A percentile compares a stretch with the other conserved stretches of the same genome.
These are phyloP conservation scores for Eucalyptus dawsonii DNA, from an alignment of 345 rosid species.

Conservation along the genomic window DNA sequence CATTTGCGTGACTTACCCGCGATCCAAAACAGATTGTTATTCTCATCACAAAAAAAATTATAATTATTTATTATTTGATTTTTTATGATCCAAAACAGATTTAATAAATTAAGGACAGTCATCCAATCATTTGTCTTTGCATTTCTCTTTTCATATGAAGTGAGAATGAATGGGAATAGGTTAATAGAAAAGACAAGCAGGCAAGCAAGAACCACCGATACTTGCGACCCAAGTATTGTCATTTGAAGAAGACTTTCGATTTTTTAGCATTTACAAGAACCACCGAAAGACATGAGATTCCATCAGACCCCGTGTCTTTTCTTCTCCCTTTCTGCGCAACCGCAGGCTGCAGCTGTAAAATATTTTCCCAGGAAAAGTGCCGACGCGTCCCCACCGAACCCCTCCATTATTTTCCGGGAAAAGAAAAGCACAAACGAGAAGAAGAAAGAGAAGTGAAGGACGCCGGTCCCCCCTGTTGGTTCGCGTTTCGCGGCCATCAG, in stretches of 20 bases:
- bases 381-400: background rate
- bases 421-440: background rate
- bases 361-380: background rate
- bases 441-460: background rate
- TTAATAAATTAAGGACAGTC: too few relatives aligned
- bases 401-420: background rate
- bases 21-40: too few relatives aligned
- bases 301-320: too few relatives aligned
- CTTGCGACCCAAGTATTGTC: background rate
- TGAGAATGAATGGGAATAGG: background rate
- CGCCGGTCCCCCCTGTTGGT: background rate
- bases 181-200: background rate
- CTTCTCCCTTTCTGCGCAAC: too few relatives aligned
- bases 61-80: too few relatives aligned
- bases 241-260: background rate
- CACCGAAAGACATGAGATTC: too few relatives aligned
- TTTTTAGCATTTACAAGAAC: background rate
- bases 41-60: too few relatives aligned
- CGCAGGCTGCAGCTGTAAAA: background rate
- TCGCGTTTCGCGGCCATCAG: too few relatives aligned
- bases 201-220: background rate
- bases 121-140: too few relatives aligned
- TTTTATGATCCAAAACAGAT: accelerated
- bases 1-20: too few relatives aligned
- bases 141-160: accelerated